A percentile compares a stretch with the other conserved stretches of the same genome.
Evolutionary conservation across 2,329 filamentous ascomycete genomes (phyloP).

Genomic region (Alternaria brassicae): DNA sequence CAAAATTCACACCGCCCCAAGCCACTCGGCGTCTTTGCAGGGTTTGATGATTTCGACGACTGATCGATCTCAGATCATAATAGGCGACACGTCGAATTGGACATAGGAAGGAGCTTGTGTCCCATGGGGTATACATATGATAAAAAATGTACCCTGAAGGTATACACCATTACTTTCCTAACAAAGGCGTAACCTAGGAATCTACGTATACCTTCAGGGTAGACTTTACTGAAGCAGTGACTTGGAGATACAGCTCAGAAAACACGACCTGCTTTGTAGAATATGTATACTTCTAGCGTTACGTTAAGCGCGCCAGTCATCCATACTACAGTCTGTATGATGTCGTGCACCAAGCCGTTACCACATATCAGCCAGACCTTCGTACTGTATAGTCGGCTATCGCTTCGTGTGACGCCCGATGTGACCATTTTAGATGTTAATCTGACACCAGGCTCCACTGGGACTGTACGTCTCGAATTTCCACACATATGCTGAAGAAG

Average conservation of each 20-base stretch:
- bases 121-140: not conserved
- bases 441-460: not conserved
- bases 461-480: not conserved
- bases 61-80: not conserved
- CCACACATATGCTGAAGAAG: not conserved
- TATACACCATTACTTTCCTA: no score
- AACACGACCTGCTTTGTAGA: not conserved
- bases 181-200: no score
- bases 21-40: conserved; percentile 10
- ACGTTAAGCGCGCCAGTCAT: not conserved
- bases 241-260: not conserved
- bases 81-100: not conserved
- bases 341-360: not conserved
- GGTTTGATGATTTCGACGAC: conserved; percentile 8
- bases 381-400: not conserved
- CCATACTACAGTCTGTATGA: not conserved
- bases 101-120: not conserved
- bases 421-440: not conserved
- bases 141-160: not conserved
- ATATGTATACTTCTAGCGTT: not conserved
- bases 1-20: conserved; percentile 3
- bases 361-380: not conserved
- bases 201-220: not conserved
- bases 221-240: not conserved
- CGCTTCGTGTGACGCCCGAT: not conserved